A percentile compares a stretch with the other conserved stretches of the same genome.
These are phyloP conservation scores for Boletellus sp. DNA, from an alignment of 768 basidiomycete genomes.

Conservation along the genomic window DNA sequence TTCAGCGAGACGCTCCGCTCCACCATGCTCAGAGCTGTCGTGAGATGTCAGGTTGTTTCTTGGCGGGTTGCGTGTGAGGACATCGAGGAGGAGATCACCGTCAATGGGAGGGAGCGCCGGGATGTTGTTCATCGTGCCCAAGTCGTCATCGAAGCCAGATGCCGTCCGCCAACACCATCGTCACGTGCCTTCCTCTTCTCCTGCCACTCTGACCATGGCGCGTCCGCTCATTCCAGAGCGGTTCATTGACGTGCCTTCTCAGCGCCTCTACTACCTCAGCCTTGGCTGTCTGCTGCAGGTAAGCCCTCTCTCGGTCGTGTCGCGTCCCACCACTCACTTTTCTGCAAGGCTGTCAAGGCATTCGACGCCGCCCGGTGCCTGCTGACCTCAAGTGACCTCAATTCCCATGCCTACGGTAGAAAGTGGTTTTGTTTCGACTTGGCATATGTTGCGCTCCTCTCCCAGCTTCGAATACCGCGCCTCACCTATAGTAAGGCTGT, in stretches of 20 bases:
- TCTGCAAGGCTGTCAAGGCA: constrained; percentile 64
- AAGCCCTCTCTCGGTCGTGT: constrained; percentile 3
- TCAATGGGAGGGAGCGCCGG: constrained; percentile 56
- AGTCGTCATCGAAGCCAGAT: constrained; percentile 1
- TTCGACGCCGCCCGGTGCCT: constrained; percentile 62
- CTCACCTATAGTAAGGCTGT: constrained; percentile 63
- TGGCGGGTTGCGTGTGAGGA: constrained; percentile 50
- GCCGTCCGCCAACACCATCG: neutral
- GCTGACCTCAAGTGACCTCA: constrained; percentile 42
- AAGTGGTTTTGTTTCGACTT: constrained; percentile 78
- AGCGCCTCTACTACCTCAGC: constrained; percentile 75
- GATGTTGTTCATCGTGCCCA: constrained; percentile 28
- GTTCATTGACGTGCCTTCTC: constrained; percentile 71
- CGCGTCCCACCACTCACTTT: neutral
- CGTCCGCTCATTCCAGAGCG: constrained; percentile 67
- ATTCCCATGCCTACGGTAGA: constrained; percentile 43
- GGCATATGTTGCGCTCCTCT: constrained; percentile 52
- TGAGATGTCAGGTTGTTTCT: constrained; percentile 29
- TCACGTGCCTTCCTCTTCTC: constrained; percentile 19
- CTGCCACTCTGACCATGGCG: constrained; percentile 14
- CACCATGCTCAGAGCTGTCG: constrained; percentile 48
- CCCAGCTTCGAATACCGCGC: constrained; percentile 69
- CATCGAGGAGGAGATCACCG: constrained; percentile 55
- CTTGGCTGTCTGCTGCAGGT: constrained; percentile 77
- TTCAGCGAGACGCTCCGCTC: constrained; percentile 55